Evolutionary conservation across 2,329 filamentous ascomycete genomes (phyloP), one percentile per base, ranked within the genome.

Genomic region (Arachnomyces sp.): DNA sequence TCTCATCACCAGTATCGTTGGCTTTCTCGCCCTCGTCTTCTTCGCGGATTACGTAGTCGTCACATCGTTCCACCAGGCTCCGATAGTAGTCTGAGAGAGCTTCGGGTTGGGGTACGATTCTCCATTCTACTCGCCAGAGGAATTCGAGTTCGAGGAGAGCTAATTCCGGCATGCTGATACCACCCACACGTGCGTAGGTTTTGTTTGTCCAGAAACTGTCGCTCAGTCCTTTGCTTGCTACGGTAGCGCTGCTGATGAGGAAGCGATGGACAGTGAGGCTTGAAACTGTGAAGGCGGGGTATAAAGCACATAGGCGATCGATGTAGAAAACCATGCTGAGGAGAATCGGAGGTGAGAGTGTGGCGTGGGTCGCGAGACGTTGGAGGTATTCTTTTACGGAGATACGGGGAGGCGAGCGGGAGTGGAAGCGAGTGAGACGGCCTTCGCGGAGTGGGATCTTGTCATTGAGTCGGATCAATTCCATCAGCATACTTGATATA

Each of bases 321-420:
- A 98, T 96, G 57, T 96, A 98, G 59, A 93, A 98, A 42, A 98
- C 92, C 87, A 98, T 96, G 52, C 89, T 92, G 28, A 98, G 77
- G n/a, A 98, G 73, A 37, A 98, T 82, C 1, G 92, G 90, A 9
- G 92, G 89, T 5, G 87, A 88, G 2, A 98, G 73, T 0, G 90
- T 95, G 17, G 92, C 92, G 60, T 98, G 92, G 43, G 88, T 87
- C 16, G 93, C 92, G 43, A 98, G 73, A 47, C 92, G 82, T 55
- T 92, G 84, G 28, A 98, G 75, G 59, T 98, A 98, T 60, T 98
- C 92, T 46, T 82, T 74, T 25, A 98, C 90, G 17, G 88, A 94
- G 44, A 98, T 98, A 38, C 85, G 89, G 6, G 92, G 92, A 1
- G 92, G 81, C 12, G 82, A 78, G 54, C 89, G 82, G 33, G 88